Base-by-base conservation (phyloP, 345 rosid genomes). In the Erysimum cheiranthoides region DNA sequence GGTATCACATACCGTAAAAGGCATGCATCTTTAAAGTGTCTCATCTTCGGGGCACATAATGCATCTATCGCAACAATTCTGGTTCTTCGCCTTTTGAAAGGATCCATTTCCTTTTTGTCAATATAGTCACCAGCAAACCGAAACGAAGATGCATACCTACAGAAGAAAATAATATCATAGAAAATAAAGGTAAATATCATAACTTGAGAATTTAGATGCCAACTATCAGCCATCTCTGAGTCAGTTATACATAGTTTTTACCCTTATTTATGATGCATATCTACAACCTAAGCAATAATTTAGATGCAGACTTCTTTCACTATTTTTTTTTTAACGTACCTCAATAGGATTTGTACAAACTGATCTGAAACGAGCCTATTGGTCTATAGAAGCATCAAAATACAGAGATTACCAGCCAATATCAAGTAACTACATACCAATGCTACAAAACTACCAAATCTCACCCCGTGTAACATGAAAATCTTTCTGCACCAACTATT, bases 121-220 rank as follows among this genome's bases (percentile, higher is more conserved):
- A 83, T 71, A 77, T 84, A 83, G 75, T 90, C 89, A 78, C 97
- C 96, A 64, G 91, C 70, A 87, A 86, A 94, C 62, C 93, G 87
- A 77, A 94, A 94, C 31, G 99, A 85, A 52, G 96, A 89, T 77
- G 97, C 97, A 84, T 95, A 95, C 80, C 97, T 95, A 73, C 81
- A 81, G 46, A 64, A 78, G 4, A 43, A 11, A 72, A 73, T n/a
- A 8, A 68, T 40, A 63, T 27, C 32, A 45, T 57, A 47, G 62
- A 66, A 76, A 78, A 43, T 62, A 72, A 80, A 53, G 53, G 63
- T 61, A 36, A 14, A 56, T 63, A 67, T 38, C 30, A 64, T 8
- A 73, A 21, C 31, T 13, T 32, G 59, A 50, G 13, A 4, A 36
- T 65, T 5, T 47, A 66, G 66, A 76, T 62, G 46, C 51, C 52